Evolutionary conservation across 495 filamentous ascomycete species (phyloP), one percentile per base, ranked within the genome.

Genomic region (Cercophora samala): DNA sequence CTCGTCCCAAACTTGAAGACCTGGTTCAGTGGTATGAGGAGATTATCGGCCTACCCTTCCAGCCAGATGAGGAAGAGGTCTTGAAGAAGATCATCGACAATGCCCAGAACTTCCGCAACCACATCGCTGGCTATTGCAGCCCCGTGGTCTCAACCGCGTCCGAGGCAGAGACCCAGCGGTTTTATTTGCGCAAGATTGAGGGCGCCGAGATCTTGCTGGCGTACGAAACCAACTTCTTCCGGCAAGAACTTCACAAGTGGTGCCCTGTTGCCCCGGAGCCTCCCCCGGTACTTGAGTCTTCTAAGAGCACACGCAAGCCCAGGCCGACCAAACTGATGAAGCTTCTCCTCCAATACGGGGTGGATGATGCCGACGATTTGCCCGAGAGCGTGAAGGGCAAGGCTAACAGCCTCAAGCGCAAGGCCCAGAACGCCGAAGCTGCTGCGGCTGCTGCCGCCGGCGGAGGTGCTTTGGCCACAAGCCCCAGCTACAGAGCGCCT

Each of bases 161-260:
- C 68, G 96, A 99, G 77, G 87, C 92, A 6, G 88, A 91, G 13
- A 92, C 89, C 0, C 89, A 97, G 79, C 89, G 96, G n/a, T 99
- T 99, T 79, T 97, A 97, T 69, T 84, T 99, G 32, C 91, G 95
- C 58, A 99, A 99, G 81, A 95, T 99, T 54, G 96, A 99, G 80
- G 95, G 95, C 9, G 96, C 95, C 15, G 95, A 99, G 75, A 93
- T 99, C 59, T 85, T 99, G 8, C 78, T 99, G 11, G 86, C 93
- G 2, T 89, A 89, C 64, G 95, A 99, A 78, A 97, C 93, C 8
- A 99, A 99, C 74, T 97, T 96, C 78, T 96, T 99, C 82, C 88
- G 93, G 23, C 92, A 96, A 69, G 93, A 97, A 75, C 85, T 99
- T 56, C 96, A 99, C 78, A 96, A 91, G 72, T 97, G 93, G 95